These are phyloP conservation scores for Piloderma croceum DNA, from an alignment of 768 basidiomycete species.

Conservation along the genomic window DNA sequence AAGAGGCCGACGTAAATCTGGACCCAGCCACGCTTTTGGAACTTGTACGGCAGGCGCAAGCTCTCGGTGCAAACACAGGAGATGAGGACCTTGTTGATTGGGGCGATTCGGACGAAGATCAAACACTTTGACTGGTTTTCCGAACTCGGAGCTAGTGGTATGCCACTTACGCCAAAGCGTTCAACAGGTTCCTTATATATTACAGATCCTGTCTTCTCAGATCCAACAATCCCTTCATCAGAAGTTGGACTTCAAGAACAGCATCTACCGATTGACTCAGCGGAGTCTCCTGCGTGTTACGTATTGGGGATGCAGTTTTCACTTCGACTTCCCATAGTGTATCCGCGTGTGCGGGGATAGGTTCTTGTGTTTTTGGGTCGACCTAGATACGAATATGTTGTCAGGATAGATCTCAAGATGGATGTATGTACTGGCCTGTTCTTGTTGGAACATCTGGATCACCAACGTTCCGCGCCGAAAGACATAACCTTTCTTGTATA, in stretches of 20 bases:
- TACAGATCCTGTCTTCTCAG: constrained; percentile 68
- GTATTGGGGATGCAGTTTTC: constrained; percentile 72
- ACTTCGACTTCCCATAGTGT: constrained; percentile 88
- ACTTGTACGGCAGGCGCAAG: constrained; percentile 35
- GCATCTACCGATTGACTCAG: constrained; percentile 66
- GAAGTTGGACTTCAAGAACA: constrained; percentile 71
- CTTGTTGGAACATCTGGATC: constrained; percentile 83
- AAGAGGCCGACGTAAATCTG: constrained; percentile 31
- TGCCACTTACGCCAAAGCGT: not conserved
- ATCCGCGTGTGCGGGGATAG: constrained; percentile 71
- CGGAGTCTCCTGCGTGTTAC: constrained; percentile 73
- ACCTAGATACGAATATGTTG: constrained; percentile 37
- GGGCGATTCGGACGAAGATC: constrained; percentile 38
- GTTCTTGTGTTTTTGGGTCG: constrained; percentile 68
- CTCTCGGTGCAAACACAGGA: constrained; percentile 23
- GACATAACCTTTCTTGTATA: constrained; percentile 76
- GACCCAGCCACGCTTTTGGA: constrained; percentile 39
- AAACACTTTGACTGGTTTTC: constrained; percentile 1
- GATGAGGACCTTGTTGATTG: constrained; percentile 49
- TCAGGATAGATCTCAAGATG: constrained; percentile 2
- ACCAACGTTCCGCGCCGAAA: constrained; percentile 67
- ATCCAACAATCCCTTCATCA: constrained; percentile 83
- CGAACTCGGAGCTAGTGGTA: no score
- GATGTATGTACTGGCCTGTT: constrained; percentile 46
- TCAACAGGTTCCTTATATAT: constrained; percentile 8